phyloP scores from a whole-genome alignment of 257 asterid species.

The Penstemon eatonii region DNA sequence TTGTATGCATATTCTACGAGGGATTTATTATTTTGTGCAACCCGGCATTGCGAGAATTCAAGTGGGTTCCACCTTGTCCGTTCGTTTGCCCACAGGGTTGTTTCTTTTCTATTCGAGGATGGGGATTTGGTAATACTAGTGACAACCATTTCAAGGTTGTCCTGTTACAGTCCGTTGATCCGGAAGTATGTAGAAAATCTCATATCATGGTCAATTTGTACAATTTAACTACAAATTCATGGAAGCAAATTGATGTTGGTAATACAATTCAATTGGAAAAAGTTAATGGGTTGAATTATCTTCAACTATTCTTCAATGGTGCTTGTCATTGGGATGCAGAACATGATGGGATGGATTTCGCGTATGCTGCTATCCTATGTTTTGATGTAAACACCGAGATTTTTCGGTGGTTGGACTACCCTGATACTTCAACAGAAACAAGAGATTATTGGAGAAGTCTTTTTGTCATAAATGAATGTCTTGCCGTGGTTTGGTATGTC shows the following conservation, averaged over 20 bases:
- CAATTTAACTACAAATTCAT: constrained; percentile 3
- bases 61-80: constrained; percentile 9
- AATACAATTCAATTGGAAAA: not conserved
- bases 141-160: constrained; percentile 17
- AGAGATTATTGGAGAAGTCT: not conserved
- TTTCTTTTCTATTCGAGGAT: not conserved
- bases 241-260: constrained; percentile 14
- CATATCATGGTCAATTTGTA: constrained; percentile 5
- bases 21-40: constrained; percentile 6
- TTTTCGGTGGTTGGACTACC: not conserved
- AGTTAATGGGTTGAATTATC: too few species aligned
- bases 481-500: constrained; percentile 4
- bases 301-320: constrained; percentile 4
- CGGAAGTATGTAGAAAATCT: not conserved
- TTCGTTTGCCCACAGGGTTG: not conserved
- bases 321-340: constrained; percentile 9
- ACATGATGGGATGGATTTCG: not conserved
- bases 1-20: not conserved
- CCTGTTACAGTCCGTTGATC: not conserved
- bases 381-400: not conserved
- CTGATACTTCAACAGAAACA: not conserved
- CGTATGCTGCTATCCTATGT: not conserved
- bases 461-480: constrained; percentile 15
- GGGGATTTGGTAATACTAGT: not conserved
- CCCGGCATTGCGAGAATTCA: constrained; percentile 10